A percentile compares a stretch with the other conserved stretches of the same genome.
phyloP scores from a whole-genome alignment of 1,139 yeast genomes.

The Candida sp. region DNA sequence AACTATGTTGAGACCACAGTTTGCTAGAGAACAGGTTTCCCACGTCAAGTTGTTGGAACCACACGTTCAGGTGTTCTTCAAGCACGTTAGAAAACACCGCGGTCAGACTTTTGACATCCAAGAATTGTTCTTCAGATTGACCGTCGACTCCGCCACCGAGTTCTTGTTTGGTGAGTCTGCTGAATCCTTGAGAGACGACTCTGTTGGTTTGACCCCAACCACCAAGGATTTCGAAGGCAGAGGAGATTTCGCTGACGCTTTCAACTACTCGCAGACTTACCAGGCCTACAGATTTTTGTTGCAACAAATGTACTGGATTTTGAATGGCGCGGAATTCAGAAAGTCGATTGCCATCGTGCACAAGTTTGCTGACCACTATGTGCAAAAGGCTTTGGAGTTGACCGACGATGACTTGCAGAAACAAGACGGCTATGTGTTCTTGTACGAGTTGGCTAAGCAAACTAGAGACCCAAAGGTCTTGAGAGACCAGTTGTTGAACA shows the following conservation, averaged over 20 bases:
- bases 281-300: conserved; percentile 29
- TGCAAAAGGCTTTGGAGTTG: conserved; percentile 29
- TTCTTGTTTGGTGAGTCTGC: conserved; percentile 62
- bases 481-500: conserved; percentile 55
- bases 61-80: conserved; percentile 43
- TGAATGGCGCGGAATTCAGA: conserved; percentile 35
- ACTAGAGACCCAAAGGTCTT: conserved; percentile 51
- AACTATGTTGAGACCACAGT: conserved; percentile 58
- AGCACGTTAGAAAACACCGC: conserved; percentile 25
- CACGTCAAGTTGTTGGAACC: conserved; percentile 49
- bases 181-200: conserved; percentile 36
- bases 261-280: conserved; percentile 32
- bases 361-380: conserved; percentile 38
- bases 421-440: conserved; percentile 47
- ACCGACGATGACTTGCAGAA: conserved; percentile 40
- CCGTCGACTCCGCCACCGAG: conserved; percentile 63
- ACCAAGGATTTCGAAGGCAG: conserved; percentile 15
- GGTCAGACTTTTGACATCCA: conserved; percentile 37
- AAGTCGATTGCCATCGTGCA: conserved; percentile 31
- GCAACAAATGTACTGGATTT: conserved; percentile 30
- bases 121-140: conserved; percentile 44
- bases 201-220: conserved; percentile 21
- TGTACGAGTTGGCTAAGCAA: conserved; percentile 53
- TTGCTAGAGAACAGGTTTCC: conserved; percentile 54
- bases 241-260: conserved; percentile 24